Base-by-base conservation (phyloP, 805 yeast genomes). In the Yarrowia sp. region DNA sequence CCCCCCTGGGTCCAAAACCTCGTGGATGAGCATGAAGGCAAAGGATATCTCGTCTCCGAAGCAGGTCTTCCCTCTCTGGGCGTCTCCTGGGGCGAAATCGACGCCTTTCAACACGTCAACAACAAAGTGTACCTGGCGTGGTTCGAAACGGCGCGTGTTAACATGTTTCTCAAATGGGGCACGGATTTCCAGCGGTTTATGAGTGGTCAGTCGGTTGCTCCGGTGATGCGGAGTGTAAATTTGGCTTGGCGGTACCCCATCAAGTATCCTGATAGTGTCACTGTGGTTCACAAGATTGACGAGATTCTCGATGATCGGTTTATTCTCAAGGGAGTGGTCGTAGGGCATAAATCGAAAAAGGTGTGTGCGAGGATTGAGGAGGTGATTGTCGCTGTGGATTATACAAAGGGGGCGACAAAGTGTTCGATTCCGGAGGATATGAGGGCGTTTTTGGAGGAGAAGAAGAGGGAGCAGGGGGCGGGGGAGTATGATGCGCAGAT, bases 101-200 rank as follows among this genome's bases (percentile, higher is more conserved):
- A 71, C 65, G 31, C 65, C 8, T 69, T 71, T 62, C 66, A 67
- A 51, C 73, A 71, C 33, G 72, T 71, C 39, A 71, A 71, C 66
- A 71, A 71, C 50, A 71, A 68, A 43, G 66, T 65, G 39, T 71
- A 71, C 47, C 66, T 71, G 45, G 67, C 67, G 18, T 70, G 69
- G 68, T 70, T 70, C 44, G 73, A 71, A 61, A 47, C 69, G 2
- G 65, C 61, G 9, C 65, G 65, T 1, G 58, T 42, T n/a, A 47
- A 28, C 51, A 38, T 63, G 50, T 43, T 66, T 45, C 33, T 45
- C 35, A 45, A 48, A 48, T 68, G 71, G 15, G 65, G 66, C 3
- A 72, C 65, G 7, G 70, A 65, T 8, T 64, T 65, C 14, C 31
- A 45, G 13, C 45, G 55, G 14, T 67, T 69, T 53, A 58, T 68